These are phyloP conservation scores for Agroathelia rolfsii DNA, from an alignment of 1,284 basidiomycete species.

Conservation along the genomic window DNA sequence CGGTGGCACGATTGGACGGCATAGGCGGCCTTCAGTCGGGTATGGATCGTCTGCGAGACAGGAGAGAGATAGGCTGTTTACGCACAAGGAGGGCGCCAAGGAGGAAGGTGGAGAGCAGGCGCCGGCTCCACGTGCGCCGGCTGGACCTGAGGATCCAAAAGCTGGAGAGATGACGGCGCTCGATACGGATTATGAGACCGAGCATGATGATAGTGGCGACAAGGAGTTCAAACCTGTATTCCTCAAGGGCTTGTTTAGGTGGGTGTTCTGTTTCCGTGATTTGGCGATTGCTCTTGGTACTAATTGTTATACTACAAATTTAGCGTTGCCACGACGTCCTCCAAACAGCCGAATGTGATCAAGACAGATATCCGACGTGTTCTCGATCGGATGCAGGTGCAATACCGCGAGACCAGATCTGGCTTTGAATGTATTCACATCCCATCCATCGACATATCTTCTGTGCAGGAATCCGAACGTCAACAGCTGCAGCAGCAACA, in stretches of 20 bases:
- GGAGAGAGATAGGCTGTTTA: slow-evolving; percentile 38
- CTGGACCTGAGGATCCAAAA: slow-evolving; percentile 14
- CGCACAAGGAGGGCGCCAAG: slow-evolving; percentile 36
- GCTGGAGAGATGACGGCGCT: slow-evolving; percentile 21
- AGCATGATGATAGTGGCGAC: slow-evolving; percentile 37
- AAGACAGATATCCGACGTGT: slow-evolving; percentile 81
- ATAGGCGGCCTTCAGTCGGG: slow-evolving; percentile 57
- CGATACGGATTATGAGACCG: slow-evolving; percentile 21
- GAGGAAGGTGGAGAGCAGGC: slow-evolving; percentile 33
- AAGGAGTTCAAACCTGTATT: slow-evolving; percentile 83
- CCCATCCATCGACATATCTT: slow-evolving; percentile 84
- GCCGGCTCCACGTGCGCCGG: slow-evolving; percentile 22
- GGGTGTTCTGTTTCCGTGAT: slow-evolving; percentile 16
- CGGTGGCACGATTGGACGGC: slow-evolving; percentile 53
- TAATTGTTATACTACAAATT: slow-evolving; percentile 6
- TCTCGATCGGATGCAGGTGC: slow-evolving; percentile 88
- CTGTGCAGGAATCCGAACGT: slow-evolving; percentile 36
- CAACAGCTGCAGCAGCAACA: slow-evolving; percentile 18
- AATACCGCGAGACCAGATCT: slow-evolving; percentile 81
- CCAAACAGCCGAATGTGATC: slow-evolving; percentile 75
- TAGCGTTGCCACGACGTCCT: slow-evolving; percentile 91
- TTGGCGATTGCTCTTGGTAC: slow-evolving; percentile 3
- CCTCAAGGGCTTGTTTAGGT: slow-evolving; percentile 85
- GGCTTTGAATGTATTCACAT: slow-evolving; percentile 96
- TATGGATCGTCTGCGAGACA: slow-evolving; percentile 33